Base-by-base conservation (phyloP, 371 early-diverging fungal species). In the Coemansia sp. region DNA sequence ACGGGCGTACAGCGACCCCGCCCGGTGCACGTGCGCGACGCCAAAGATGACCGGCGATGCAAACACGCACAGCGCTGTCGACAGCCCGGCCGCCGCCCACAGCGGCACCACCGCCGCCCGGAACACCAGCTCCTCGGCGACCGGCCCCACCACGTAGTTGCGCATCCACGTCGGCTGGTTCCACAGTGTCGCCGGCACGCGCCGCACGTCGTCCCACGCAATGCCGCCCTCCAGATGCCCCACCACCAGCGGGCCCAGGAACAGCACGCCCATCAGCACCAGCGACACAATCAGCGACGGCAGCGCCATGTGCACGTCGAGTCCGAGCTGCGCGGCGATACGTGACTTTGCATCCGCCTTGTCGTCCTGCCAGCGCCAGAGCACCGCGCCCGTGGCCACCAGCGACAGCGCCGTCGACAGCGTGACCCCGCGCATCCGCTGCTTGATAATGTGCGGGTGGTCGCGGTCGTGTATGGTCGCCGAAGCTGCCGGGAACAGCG, bases 121-220 rank as follows among this genome's bases (percentile, higher is more conserved):
- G 60, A 84, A 86, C 14, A 83, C 80, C 14, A 85, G 55, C 54
- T 86, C 86, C 63, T 86, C 86, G 34, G 80, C 62, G 0, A 80
- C 18, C 4, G 86, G 86, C 0, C 82, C 86, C 66, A 74, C 77
- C 1, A 74, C 38, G 33, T 53, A 67, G 59, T 79, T 63, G 36
- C 77, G 61, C 46, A 58, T 10, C 4, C n/a, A n/a, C 4, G 10
- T 12, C 0, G 51, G 59, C 34, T 49, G 55, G 24, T 32, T 44
- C 56, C 56, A 42, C 43, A 66, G 14, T 4, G 3, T 18, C 32
- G 5, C 32, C 3, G 59, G 46, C 0, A 46, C 33, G 12, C 53
- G 31, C n/a, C 55, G 24, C 31, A 55, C 11, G 5, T 18, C 11
- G 31, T 18, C 53, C 60, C 64, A 64, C 2, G 11, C 24, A 24